These are phyloP conservation scores for Leccinellum luteum DNA, from an alignment of 768 basidiomycete species.

Conservation along the genomic window DNA sequence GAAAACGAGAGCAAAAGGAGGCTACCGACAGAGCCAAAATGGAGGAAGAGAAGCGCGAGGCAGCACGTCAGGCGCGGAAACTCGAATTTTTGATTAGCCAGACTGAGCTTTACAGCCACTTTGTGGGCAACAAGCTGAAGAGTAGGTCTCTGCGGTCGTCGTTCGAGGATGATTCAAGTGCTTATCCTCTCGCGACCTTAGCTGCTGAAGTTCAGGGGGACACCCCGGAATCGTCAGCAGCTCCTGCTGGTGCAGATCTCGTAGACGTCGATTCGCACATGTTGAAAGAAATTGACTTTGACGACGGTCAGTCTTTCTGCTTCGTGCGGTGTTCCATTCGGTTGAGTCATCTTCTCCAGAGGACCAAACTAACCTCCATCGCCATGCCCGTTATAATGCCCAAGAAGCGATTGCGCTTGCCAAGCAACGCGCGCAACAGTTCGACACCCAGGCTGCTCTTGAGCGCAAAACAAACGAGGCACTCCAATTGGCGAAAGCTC, in stretches of 20 bases:
- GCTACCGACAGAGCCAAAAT: slow-evolving; percentile 82
- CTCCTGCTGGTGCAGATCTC: slow-evolving; percentile 58
- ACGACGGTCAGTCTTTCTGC: slow-evolving; percentile 64
- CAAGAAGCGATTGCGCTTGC: slow-evolving; percentile 84
- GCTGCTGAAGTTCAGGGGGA: slow-evolving; percentile 77
- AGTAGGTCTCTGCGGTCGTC: slow-evolving; percentile 46
- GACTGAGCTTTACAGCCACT: slow-evolving; percentile 98
- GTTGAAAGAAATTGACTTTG: slow-evolving; percentile 82
- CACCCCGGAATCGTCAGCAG: slow-evolving; percentile 37
- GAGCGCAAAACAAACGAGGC: slow-evolving; percentile 82
- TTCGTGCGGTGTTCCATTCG: neutral
- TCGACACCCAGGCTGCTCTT: slow-evolving; percentile 79
- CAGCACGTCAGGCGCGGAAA: slow-evolving; percentile 90
- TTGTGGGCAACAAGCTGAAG: slow-evolving; percentile 95
- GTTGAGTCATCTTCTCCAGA: slow-evolving; percentile 44
- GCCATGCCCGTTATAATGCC: slow-evolving; percentile 84
- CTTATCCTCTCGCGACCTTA: slow-evolving; percentile 30
- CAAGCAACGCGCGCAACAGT: slow-evolving; percentile 74
- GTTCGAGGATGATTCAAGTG: slow-evolving; percentile 13
- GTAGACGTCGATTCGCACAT: slow-evolving; percentile 49
- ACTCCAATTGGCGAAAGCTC: slow-evolving; percentile 60
- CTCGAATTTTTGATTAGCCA: slow-evolving; percentile 98
- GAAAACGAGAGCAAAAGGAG: slow-evolving; percentile 93
- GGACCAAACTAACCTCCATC: slow-evolving; percentile 81
- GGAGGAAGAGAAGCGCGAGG: slow-evolving; percentile 93